Evolutionary conservation across 2,329 filamentous ascomycete species (phyloP).

Genomic region (Microcyclospora tardicrescens): DNA sequence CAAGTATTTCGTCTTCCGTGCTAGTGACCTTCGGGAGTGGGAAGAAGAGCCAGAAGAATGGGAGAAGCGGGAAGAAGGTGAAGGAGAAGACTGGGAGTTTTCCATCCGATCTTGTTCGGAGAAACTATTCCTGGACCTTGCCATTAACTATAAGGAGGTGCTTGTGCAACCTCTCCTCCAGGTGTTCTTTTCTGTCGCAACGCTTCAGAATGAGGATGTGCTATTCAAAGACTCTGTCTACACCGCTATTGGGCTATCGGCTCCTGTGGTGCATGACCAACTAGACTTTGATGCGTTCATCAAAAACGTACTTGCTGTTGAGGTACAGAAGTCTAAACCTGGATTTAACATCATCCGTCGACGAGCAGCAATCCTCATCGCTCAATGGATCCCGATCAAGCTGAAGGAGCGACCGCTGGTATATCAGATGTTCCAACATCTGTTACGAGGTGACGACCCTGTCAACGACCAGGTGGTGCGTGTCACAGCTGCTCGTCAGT

Average conservation of each 20-base stretch:
- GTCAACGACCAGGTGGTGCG: conserved; percentile 85
- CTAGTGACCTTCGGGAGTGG: conserved; percentile 80
- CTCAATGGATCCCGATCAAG: conserved; percentile 77
- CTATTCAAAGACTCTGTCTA: conserved; percentile 90
- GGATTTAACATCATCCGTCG: conserved; percentile 74
- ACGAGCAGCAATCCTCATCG: conserved; percentile 75
- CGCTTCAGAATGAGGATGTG: conserved; percentile 52
- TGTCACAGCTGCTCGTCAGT: conserved; percentile 76
- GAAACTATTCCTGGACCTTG: conserved; percentile 81
- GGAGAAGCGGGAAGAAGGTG: conserved; percentile 79
- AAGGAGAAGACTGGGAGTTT: conserved; percentile 80
- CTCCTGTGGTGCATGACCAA: conserved; percentile 57
- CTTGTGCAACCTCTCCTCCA: conserved; percentile 65
- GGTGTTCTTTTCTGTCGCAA: conserved; percentile 70
- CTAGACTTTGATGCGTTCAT: conserved; percentile 80
- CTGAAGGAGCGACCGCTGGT: conserved; percentile 56
- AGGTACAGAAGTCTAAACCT: conserved; percentile 56
- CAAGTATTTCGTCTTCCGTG: conserved; percentile 75
- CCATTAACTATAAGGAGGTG: conserved; percentile 75
- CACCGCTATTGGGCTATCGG: conserved; percentile 77
- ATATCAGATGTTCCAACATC: conserved; percentile 79
- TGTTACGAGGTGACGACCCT: conserved; percentile 63
- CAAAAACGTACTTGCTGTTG: conserved; percentile 58
- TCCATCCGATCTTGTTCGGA: conserved; percentile 86
- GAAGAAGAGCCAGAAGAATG: conserved; percentile 90